Conservation (phyloP, 129 eudicot genomes). For the Deinandra increscens region DNA sequence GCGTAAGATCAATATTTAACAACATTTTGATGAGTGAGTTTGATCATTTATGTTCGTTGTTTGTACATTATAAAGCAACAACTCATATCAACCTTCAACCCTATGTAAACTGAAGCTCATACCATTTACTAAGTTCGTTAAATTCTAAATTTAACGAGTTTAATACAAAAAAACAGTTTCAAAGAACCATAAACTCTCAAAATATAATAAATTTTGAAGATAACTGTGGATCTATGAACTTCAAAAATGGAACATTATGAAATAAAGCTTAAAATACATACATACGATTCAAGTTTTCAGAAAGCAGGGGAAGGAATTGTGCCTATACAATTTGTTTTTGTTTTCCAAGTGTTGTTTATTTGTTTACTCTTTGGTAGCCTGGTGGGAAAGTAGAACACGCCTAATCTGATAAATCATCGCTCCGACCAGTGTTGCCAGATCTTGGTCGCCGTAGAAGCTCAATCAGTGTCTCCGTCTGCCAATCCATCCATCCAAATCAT, state of each 20-base stretch:
- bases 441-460: constrained; percentile 89
- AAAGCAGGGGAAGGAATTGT: constrained; percentile 21
- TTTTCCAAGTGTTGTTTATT: not conserved
- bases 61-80: too few relatives aligned
- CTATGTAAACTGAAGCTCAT: too few relatives aligned
- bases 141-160: too few relatives aligned
- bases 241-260: constrained; percentile 16
- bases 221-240: not conserved
- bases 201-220: not conserved
- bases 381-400: constrained; percentile 8
- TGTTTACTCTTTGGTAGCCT: not conserved
- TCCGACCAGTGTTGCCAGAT: constrained; percentile 64
- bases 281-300: constrained; percentile 10
- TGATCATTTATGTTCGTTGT: too few relatives aligned
- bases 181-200: too few relatives aligned
- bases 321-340: constrained; percentile 30
- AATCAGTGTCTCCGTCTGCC: constrained; percentile 74
- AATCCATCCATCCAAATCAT: constrained; percentile 19
- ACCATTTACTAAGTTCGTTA: too few relatives aligned
- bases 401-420: constrained; percentile 30
- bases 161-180: too few relatives aligned
- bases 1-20: too few relatives aligned
- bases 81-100: too few relatives aligned
- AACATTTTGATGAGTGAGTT: too few relatives aligned
- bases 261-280: not conserved